These are phyloP conservation scores for Rhododendron williamsianum DNA, from an alignment of 148 eudicot species.

Conservation along the genomic window DNA sequence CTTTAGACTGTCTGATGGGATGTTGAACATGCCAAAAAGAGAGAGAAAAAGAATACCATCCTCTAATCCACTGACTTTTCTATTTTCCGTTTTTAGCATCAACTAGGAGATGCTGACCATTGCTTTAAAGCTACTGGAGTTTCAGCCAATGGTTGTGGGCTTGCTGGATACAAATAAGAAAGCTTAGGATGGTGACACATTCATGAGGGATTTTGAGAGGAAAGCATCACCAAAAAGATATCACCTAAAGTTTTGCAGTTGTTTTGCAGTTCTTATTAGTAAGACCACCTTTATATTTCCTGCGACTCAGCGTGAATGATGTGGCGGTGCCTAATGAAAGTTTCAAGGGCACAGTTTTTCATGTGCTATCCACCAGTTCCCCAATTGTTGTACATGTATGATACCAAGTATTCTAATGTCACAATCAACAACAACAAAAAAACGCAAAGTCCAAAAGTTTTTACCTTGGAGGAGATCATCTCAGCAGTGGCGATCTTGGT, in stretches of 20 bases:
- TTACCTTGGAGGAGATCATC: slow-evolving; percentile 90
- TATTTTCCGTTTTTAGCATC: not conserved
- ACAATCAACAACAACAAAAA: not conserved
- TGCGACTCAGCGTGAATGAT: not conserved
- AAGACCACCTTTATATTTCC: not conserved
- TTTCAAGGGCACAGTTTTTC: not conserved
- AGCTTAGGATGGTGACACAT: not conserved
- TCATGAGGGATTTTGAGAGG: not conserved
- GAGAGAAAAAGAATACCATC: not conserved
- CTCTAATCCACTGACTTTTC: not conserved
- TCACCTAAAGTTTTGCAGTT: not conserved
- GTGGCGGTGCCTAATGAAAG: not conserved
- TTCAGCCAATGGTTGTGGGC: not conserved
- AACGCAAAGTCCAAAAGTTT: not conserved
- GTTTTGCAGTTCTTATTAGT: not conserved
- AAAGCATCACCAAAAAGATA: not conserved
- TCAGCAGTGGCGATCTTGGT: slow-evolving; percentile 84
- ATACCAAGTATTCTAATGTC: not conserved
- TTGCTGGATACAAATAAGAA: not conserved
- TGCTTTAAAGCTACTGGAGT: not conserved
- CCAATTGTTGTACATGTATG: not conserved
- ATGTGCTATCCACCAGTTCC: not conserved
- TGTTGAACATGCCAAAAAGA: not conserved
- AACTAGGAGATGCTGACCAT: not conserved
- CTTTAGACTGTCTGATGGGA: not conserved